A percentile compares a stretch with the other conserved stretches of the same genome.
Conservation (phyloP, 345 rosid species). For the Citrus reticulata region DNA sequence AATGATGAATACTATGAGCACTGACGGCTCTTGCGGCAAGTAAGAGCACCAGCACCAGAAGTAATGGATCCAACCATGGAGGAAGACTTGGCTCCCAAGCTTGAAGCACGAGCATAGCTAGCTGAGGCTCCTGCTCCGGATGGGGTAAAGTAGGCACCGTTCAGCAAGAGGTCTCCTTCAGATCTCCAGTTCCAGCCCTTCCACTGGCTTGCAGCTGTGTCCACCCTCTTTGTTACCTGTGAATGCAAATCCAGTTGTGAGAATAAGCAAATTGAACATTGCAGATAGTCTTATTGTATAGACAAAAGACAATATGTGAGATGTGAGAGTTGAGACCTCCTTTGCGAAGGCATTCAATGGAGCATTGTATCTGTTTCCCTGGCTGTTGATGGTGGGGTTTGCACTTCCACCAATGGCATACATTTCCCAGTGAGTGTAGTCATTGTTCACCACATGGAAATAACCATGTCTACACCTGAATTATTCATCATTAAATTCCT, state of each 20-base stretch:
- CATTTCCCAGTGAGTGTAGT: constrained; percentile 98
- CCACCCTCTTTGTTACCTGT: constrained; percentile 92
- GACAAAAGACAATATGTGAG: neutral
- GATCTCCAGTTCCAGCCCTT: constrained; percentile 91
- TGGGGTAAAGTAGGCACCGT: constrained; percentile 86
- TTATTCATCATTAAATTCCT: constrained; percentile 1
- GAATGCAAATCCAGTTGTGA: constrained; percentile 3
- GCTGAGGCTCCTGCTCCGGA: constrained; percentile 83
- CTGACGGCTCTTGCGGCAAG: constrained; percentile 50
- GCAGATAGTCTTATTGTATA: too few relatives aligned
- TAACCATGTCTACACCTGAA: constrained; percentile 93
- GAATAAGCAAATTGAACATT: neutral
- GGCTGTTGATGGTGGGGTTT: constrained; percentile 88
- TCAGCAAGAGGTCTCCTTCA: constrained; percentile 78
- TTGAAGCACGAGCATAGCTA: constrained; percentile 87
- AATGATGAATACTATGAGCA: constrained; percentile 38
- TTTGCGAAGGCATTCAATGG: constrained; percentile 73
- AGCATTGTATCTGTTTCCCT: constrained; percentile 89
- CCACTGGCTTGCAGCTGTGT: constrained; percentile 51
- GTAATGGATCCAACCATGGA: constrained; percentile 74
- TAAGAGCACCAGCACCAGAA: constrained; percentile 65
- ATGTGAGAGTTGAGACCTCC: constrained; percentile 37
- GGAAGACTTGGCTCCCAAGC: constrained; percentile 89
- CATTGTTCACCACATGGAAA: constrained; percentile 95
- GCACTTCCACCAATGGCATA: constrained; percentile 99